Base-by-base conservation (phyloP, 805 yeast species). In the Wickerhamomyces bovis region DNA sequence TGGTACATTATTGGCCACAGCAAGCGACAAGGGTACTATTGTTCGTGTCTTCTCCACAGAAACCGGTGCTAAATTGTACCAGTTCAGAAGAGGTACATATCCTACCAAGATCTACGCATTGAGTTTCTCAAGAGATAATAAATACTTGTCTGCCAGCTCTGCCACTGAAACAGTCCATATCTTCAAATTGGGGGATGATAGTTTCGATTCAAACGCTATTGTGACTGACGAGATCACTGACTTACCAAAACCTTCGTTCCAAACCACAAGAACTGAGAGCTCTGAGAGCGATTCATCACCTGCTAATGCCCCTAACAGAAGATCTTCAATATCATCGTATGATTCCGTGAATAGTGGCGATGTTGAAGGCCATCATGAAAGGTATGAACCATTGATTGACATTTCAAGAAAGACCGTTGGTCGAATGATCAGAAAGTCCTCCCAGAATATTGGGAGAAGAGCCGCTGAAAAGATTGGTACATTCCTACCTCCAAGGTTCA, bases 161-260 rank as follows among this genome's bases (percentile, higher is more conserved):
- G 80, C 95, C 2, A 88, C 95, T 19, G 95, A 87, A 39, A 94
- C 99, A 0, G 90, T 94, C 20, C 99, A 94, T 64, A 80, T 94
- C 35, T 94, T 92, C 72, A 76, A 89, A 48, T 65, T 90, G 44
- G 85, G 71, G 46, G 45, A 66, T 16, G 68, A 56, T 41, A 59
- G 21, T 4, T 22, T 39, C 2, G 50, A 40, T 12, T 15, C 45
- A 3, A 26, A 51, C 13, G 53, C 42, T 6, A 44, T 41, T 10
- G 19, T 44, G 13, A 35, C 36, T 22, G 58, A 54, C 23, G 44
- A 39, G 16, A 6, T 43, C 16, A 31, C 18, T 21, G 48, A 28
- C 33, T 25, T 46, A 25, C 44, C 49, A 15, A 53, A 46, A 30
- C 53, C 57, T 2, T 41, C 33, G 8, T 33, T 33, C 20, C 31